Evolutionary conservation across 1,139 yeast genomes (phyloP).

Genomic region (Blastobotrys arbuscula): DNA sequence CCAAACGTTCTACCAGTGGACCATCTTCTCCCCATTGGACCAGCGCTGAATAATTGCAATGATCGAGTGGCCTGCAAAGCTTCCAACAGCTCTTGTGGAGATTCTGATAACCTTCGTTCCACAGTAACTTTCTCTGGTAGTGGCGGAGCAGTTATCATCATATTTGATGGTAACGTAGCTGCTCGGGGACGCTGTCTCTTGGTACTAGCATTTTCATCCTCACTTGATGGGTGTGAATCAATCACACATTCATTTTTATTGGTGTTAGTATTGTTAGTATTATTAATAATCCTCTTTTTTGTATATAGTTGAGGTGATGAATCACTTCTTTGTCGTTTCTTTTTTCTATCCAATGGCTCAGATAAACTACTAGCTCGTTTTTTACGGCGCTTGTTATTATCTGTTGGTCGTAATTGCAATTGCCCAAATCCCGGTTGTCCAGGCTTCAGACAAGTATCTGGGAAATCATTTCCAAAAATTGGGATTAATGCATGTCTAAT

Average conservation of each 20-base stretch:
- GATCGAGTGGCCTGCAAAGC: conserved; percentile 40
- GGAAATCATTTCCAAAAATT: conserved; percentile 70
- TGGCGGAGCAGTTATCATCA: conserved; percentile 18
- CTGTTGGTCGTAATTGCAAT: conserved; percentile 21
- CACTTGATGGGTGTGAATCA: conserved; percentile 9
- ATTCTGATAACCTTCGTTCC: conserved; percentile 23
- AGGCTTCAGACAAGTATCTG: conserved; percentile 63
- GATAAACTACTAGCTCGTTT: conserved; percentile 19
- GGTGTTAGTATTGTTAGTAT: too few relatives aligned
- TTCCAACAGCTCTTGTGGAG: conserved; percentile 34
- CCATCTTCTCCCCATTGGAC: conserved; percentile 25
- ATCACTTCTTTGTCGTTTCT: conserved; percentile 4
- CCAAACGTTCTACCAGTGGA: conserved; percentile 16
- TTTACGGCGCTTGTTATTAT: conserved; percentile 16
- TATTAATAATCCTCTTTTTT: too few relatives aligned
- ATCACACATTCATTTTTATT: conserved; percentile 7
- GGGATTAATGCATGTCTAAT: conserved; percentile 76
- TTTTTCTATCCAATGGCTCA: conserved; percentile 15
- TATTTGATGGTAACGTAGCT: conserved; percentile 4
- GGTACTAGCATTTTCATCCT: conserved; percentile 1
- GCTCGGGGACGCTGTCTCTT: conserved; percentile 8
- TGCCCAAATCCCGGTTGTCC: conserved; percentile 60
- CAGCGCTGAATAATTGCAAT: conserved; percentile 36
- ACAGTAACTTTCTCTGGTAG: conserved; percentile 24
- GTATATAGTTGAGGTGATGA: too few relatives aligned